Conservation (phyloP, 495 filamentous ascomycete species). For the Rostrohypoxylon terebratum region DNA sequence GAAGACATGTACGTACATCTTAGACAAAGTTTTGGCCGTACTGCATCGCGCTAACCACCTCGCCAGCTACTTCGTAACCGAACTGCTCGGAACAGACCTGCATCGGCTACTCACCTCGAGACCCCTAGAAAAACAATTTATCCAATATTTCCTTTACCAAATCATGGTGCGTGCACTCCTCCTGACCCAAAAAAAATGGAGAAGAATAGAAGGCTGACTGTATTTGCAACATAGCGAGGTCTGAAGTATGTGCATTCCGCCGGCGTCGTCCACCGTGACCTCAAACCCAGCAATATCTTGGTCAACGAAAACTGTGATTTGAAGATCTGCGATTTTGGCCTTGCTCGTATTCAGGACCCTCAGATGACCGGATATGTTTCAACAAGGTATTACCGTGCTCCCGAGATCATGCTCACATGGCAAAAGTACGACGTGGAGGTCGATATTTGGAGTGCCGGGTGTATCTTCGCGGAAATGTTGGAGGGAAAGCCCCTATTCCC, state of each 20-base stretch:
- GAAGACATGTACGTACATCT: slow-evolving; percentile 86
- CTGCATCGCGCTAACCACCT: slow-evolving; percentile 44
- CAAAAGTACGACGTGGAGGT: slow-evolving; percentile 99
- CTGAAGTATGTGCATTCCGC: slow-evolving; percentile 99
- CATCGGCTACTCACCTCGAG: slow-evolving; percentile 95
- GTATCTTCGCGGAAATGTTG: slow-evolving; percentile 99
- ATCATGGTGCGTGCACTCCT: slow-evolving; percentile 76
- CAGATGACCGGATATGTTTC: slow-evolving; percentile 99
- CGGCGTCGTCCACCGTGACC: slow-evolving; percentile 95
- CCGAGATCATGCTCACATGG: slow-evolving; percentile 99
- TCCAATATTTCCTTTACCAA: slow-evolving; percentile 99
- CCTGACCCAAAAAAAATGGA: background rate
- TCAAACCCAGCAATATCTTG: slow-evolving; percentile 98
- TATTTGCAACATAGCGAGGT: slow-evolving; percentile 73
- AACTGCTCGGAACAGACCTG: slow-evolving; percentile 95
- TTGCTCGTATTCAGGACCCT: slow-evolving; percentile 98
- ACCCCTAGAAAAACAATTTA: slow-evolving; percentile 98
- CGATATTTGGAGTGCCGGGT: slow-evolving; percentile 99
- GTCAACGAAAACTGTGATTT: slow-evolving; percentile 99
- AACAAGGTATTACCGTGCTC: slow-evolving; percentile 97
- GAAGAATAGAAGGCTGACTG: slow-evolving; percentile 17
- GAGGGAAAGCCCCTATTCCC: slow-evolving; percentile 99
- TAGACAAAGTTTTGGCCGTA: background rate
- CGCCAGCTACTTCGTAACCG: slow-evolving; percentile 93
- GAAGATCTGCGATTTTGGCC: slow-evolving; percentile 98